A percentile compares a stretch with the other conserved stretches of the same genome.
These are phyloP conservation scores for Rhizophora apiculata DNA, from an alignment of 345 rosid genomes.

Conservation along the genomic window DNA sequence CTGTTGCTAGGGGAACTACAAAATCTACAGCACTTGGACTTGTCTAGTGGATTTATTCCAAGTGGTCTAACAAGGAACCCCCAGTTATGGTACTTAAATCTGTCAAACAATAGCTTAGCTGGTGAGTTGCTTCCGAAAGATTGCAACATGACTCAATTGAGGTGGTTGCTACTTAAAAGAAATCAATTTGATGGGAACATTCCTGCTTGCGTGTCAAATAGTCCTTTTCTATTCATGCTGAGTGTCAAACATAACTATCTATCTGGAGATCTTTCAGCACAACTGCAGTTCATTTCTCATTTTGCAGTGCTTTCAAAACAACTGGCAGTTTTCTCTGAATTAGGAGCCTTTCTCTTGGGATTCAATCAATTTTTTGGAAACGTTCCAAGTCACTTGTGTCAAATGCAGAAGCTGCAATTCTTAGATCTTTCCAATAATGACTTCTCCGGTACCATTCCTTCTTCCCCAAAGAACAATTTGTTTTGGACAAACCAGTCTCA, in stretches of 20 bases:
- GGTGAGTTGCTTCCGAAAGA: constrained; percentile 13
- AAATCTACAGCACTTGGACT: constrained; percentile 9
- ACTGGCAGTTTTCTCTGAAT: not conserved
- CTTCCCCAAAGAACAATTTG: constrained; percentile 4
- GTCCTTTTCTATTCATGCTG: constrained; percentile 5
- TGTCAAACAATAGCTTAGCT: constrained; percentile 20
- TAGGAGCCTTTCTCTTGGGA: constrained; percentile 16
- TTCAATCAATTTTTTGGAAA: constrained; percentile 10
- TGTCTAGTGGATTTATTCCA: constrained; percentile 18
- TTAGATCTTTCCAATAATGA: constrained; percentile 21
- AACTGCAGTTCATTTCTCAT: not conserved
- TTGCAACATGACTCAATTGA: constrained; percentile 14
- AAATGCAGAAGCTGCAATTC: constrained; percentile 20
- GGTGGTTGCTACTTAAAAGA: constrained; percentile 12
- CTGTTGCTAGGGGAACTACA: constrained; percentile 7
- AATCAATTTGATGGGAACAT: constrained; percentile 14
- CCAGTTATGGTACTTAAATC: constrained; percentile 21
- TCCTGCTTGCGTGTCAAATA: constrained; percentile 13
- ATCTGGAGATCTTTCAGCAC: constrained; percentile 6
- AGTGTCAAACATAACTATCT: constrained; percentile 12
- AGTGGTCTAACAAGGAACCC: constrained; percentile 13
- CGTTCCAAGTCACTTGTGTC: constrained; percentile 6
- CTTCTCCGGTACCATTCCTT: constrained; percentile 17
- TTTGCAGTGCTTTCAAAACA: not conserved
- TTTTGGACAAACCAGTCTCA: constrained; percentile 13